These are phyloP conservation scores for Paxillus ammoniavirescens DNA, from an alignment of 768 basidiomycete species.

Conservation along the genomic window DNA sequence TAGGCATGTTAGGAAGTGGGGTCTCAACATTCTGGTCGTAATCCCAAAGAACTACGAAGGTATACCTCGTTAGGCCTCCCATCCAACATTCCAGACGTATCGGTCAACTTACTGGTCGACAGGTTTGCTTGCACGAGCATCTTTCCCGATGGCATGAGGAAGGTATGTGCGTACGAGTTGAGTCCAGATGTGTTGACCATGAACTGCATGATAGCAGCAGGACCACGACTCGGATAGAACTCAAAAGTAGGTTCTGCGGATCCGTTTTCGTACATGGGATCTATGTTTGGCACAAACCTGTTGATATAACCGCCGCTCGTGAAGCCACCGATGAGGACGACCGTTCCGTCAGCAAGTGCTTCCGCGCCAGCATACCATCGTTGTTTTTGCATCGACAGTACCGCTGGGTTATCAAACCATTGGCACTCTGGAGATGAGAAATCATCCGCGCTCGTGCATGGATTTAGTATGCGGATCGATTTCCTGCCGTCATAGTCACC, in stretches of 20 bases:
- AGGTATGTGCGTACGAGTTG: conserved; percentile 75
- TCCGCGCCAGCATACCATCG: conserved; percentile 81
- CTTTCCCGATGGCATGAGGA: conserved; percentile 69
- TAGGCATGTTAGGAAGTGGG: conserved; percentile 70
- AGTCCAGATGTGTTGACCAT: conserved; percentile 71
- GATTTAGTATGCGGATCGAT: conserved; percentile 76
- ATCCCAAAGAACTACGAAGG: conserved; percentile 47
- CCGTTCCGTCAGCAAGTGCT: conserved; percentile 67
- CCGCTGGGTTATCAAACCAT: conserved; percentile 68
- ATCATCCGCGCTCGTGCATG: conserved; percentile 53
- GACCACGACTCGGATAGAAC: conserved; percentile 66
- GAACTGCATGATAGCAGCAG: conserved; percentile 56
- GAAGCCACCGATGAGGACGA: conserved; percentile 80
- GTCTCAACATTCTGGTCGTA: conserved; percentile 55
- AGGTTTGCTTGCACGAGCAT: conserved; percentile 80
- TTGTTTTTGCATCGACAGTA: conserved; percentile 59
- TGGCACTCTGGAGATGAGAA: conserved; percentile 49
- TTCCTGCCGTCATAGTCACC: conserved; percentile 73
- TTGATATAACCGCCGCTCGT: conserved; percentile 75
- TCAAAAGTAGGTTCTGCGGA: conserved; percentile 79
- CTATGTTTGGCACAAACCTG: conserved; percentile 61
- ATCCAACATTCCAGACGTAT: background rate
- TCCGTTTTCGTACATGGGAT: conserved; percentile 58
- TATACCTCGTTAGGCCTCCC: background rate
- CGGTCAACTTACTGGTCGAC: conserved; percentile 53